These are phyloP conservation scores for Periconia macrospinosa DNA, from an alignment of 2,329 filamentous ascomycete genomes.

Conservation along the genomic window DNA sequence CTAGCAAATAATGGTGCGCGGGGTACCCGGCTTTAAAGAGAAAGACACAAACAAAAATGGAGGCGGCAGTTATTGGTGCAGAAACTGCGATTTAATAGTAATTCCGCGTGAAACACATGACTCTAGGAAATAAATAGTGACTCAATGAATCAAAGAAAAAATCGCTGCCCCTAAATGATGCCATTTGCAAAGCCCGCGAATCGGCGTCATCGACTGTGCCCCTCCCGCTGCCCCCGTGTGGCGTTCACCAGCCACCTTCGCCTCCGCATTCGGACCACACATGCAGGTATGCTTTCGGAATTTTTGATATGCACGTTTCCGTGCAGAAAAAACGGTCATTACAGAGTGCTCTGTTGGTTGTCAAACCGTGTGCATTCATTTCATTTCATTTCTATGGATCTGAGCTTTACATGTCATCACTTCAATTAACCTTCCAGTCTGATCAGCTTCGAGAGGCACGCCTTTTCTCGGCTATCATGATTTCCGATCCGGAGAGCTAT, in stretches of 20 bases:
- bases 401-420: background rate
- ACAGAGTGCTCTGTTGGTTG: background rate
- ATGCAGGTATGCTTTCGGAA: background rate
- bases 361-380: background rate
- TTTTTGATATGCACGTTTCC: too few relatives aligned
- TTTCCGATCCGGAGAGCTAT: constrained; percentile 19
- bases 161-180: constrained; percentile 1
- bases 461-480: background rate
- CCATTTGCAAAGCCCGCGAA: background rate
- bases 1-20: constrained; percentile 13
- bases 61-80: background rate
- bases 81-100: background rate
- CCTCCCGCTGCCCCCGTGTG: background rate
- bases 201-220: background rate
- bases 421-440: background rate
- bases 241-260: background rate
- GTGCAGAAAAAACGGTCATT: background rate
- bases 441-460: background rate
- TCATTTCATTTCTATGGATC: background rate
- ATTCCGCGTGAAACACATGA: background rate
- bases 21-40: constrained; percentile 2
- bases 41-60: background rate
- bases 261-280: constrained; percentile 1
- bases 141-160: constrained; percentile 7
- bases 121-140: background rate